These are phyloP conservation scores for Cyclotella baltica DNA, from an alignment of 108 stramenopile species.

Conservation along the genomic window DNA sequence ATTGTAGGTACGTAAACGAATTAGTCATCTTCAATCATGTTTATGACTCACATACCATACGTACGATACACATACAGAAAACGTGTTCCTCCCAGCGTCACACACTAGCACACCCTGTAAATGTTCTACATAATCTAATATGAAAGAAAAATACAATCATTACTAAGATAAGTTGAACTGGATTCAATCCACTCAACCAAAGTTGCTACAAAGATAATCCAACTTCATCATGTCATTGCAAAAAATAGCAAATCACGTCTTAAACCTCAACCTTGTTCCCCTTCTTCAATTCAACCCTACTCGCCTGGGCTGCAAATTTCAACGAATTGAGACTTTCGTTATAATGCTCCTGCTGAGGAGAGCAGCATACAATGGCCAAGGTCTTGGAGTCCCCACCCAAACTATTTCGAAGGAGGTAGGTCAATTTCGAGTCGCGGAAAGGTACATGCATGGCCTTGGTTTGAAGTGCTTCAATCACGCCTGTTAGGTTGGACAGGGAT, in stretches of 20 bases:
- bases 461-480: conserved; percentile 89
- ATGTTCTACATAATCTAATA: no score
- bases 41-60: no score
- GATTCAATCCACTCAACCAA: no score
- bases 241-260: neutral
- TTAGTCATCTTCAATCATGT: no score
- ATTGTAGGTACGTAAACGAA: no score
- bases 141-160: no score
- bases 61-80: no score
- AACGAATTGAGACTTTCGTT: conserved; percentile 89
- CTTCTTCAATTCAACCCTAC: conserved; percentile 81
- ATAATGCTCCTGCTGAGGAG: conserved; percentile 80
- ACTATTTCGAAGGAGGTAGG: conserved; percentile 87
- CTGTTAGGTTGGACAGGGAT: conserved; percentile 73
- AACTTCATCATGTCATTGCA: neutral
- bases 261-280: conserved; percentile 32
- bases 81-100: no score
- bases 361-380: conserved; percentile 92
- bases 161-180: no score
- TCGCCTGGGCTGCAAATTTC: conserved; percentile 88
- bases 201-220: neutral
- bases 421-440: conserved; percentile 95
- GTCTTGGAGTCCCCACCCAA: conserved; percentile 93
- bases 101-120: no score
- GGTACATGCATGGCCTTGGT: conserved; percentile 79